Evolutionary conservation across 2,329 filamentous ascomycete species (phyloP), one percentile per base, ranked within the genome.

Genomic region (Botrytis deweyae): DNA sequence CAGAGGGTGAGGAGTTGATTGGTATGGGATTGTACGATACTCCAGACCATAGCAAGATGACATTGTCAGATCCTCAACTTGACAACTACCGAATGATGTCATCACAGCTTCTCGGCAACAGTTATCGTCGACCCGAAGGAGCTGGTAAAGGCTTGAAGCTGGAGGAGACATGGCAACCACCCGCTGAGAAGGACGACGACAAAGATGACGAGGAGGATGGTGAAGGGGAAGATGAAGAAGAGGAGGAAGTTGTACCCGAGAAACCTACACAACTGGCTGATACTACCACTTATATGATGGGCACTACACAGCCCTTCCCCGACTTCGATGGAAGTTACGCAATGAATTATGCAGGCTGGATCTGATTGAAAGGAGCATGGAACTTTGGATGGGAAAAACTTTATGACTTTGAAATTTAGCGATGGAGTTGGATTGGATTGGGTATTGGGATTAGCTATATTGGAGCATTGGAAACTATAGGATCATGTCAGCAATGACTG

Each of bases 21-120:
- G 93, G 93, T 33, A 91, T 96, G 88, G 93, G 93, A 0, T 87
- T 96, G 0, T 96, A 96, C 81, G 93, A 94, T 78, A 84, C 88
- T 7, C 92, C 92, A 0, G 91, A 90, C 72, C 87, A 88, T 78
- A 78, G 82, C 61, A 82, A 85, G 12, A 70, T 75, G 22, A 70
- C 76, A 16, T 73, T 77, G 14, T 82, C 84, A 33, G 86, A 88
- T 72, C 83, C 85, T 44, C 83, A 86, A 69, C 80, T 88, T 72
- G 83, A 89, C 82, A 85, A 88, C 83, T 86, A 89, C 82, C 81
- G 86, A 68, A 86, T 86, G 6, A 72, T 78, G 8, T 87, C 88
- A 73, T 86, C 85, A 52, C 85, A 86, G 40, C 81, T 92, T 29
- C 82, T 90, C 65, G 87, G 87, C 38, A 83, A 87, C 12, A 81